Evolutionary conservation across 257 asterid species (phyloP).

Genomic region (Solanum dulcamara): DNA sequence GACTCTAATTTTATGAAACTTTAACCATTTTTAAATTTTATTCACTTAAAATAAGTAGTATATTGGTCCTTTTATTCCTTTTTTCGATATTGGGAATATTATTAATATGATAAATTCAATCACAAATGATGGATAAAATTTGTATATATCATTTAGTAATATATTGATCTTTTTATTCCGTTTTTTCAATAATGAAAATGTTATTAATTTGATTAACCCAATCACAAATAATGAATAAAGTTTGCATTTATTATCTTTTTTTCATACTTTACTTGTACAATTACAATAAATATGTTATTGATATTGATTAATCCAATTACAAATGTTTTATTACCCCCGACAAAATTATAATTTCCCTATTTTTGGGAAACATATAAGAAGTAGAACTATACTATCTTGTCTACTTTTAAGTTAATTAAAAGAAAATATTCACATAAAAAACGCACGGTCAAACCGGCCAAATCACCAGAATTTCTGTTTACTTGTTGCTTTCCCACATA

Average conservation of each 20-base stretch:
- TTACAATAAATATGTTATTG: neutral
- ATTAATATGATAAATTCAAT: neutral
- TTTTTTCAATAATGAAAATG: neutral
- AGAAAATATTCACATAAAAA: neutral
- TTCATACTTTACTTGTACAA: neutral
- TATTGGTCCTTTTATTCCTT: neutral
- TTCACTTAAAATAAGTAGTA: neutral
- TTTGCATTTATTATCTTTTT: neutral
- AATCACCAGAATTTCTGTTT: neutral
- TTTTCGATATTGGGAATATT: neutral
- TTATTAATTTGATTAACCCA: neutral
- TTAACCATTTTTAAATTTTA: neutral
- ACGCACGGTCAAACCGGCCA: constrained; percentile 15
- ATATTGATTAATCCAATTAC: neutral
- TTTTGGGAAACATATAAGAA: neutral
- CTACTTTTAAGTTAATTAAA: neutral
- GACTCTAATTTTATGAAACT: neutral
- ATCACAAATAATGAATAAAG: neutral
- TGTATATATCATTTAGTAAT: neutral
- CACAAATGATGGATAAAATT: neutral
- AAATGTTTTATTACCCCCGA: neutral
- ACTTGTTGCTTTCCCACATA: neutral
- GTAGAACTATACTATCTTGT: neutral
- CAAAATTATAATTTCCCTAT: neutral
- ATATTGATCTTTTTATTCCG: neutral